Base-by-base conservation (phyloP, 2,329 filamentous ascomycete species). In the Exophiala viscosa region DNA sequence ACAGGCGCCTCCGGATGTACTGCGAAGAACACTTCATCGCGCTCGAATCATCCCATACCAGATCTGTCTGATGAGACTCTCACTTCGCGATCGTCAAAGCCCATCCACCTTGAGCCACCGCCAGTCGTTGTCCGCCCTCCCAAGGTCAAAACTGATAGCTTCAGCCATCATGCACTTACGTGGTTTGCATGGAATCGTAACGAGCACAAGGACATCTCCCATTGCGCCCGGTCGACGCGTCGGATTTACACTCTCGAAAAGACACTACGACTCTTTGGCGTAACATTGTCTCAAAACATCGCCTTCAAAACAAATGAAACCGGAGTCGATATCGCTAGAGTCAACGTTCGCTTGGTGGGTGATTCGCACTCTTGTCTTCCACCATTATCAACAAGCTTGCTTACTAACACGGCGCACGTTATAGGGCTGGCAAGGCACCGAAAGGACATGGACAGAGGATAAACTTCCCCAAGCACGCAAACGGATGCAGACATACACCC, bases 71-170 rank as follows among this genome's bases (percentile, higher is more conserved):
- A 40, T 8, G 38, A 40, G 2, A 18, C 38, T 40, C 15, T 40
- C 23, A 9, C 38, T 13, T 44, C 45, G 5, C 48, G 31, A 36
- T 48, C 50, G 13, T 44, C 50, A 7, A 48, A 45, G 33, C 42
- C 50, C 13, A 49, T 53, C 34, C 34, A 28, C 17, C 41, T 53
- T 6, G 50, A 53, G 41, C 45, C 50, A 17, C 50, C 50, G 8
- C 50, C 50, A n/a, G 50, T 53, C 5, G 50, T 53, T 14, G 36
- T 49, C n/a, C 17, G 50, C 11, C 50, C 50, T 18, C 50, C 50
- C 17, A 53, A 49, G 35, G 41, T 53, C 45, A 49, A 45, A 15
- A 44, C 11, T 11, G 45, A 49, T n/a, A 31, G 50, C 13, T 53
- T 53, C 45, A 45, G 50, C 34, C 18, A 34, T 10, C 20, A 39